These are phyloP conservation scores for Graphilbum fragrans DNA, from an alignment of 2,329 filamentous ascomycete genomes.

Conservation along the genomic window DNA sequence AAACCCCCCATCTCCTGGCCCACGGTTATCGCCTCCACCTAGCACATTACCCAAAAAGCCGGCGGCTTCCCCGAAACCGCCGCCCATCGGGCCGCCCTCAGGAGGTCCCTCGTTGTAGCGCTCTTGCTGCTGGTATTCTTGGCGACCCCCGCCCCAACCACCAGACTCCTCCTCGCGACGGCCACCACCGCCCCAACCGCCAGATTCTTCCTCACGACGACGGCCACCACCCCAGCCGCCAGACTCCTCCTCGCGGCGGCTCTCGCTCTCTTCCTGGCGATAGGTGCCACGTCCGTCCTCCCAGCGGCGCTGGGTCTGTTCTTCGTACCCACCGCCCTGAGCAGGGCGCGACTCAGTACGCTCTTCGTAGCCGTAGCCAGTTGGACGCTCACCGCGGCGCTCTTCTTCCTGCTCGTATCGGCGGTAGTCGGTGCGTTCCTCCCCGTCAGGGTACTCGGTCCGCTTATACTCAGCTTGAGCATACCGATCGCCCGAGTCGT, in stretches of 20 bases:
- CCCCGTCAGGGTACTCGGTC: conserved; percentile 46
- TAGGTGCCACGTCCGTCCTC: conserved; percentile 16
- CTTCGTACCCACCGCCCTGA: conserved; percentile 14
- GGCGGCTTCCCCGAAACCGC: not conserved
- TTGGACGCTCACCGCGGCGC: conserved; percentile 21
- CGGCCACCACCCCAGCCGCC: conserved; percentile 12
- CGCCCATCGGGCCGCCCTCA: not conserved
- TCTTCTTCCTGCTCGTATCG: conserved; percentile 42
- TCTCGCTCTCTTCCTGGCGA: conserved; percentile 17
- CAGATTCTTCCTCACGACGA: conserved; percentile 12
- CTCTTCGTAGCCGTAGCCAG: conserved; percentile 43
- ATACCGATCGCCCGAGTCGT: conserved; percentile 35
- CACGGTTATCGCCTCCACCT: not conserved
- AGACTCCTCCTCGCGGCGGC: conserved; percentile 11
- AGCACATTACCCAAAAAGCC: not conserved
- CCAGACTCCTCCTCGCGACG: conserved; percentile 13
- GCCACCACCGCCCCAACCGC: conserved; percentile 11
- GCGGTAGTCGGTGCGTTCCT: conserved; percentile 45
- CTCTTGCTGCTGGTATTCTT: conserved; percentile 1
- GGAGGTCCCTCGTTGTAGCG: not conserved
- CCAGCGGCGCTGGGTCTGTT: conserved; percentile 5
- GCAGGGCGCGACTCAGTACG: conserved; percentile 40
- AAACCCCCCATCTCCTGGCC: conserved; percentile 1
- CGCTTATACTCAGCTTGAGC: conserved; percentile 48
- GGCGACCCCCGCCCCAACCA: conserved; percentile 10